phyloP scores from a whole-genome alignment of 2,329 filamentous ascomycete genomes.

The Penicillium sp. region DNA sequence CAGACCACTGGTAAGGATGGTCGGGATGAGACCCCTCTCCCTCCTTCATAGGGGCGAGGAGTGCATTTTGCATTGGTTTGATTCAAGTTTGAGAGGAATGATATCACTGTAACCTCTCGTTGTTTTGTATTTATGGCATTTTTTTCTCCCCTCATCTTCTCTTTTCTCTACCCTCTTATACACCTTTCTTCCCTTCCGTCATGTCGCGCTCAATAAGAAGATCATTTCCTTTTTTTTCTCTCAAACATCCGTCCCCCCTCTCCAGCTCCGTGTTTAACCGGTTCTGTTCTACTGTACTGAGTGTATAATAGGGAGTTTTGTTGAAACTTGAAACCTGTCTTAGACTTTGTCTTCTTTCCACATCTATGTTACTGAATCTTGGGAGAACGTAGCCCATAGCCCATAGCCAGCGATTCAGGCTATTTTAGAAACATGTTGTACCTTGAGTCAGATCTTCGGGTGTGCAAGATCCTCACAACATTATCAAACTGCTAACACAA shows the following conservation, averaged over 20 bases:
- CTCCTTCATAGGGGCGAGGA: conserved; percentile 13
- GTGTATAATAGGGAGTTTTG: conserved; percentile 30
- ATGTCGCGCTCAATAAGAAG: conserved; percentile 31
- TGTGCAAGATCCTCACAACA: not conserved
- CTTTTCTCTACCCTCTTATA: conserved; percentile 12
- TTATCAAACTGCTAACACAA: too few relatives aligned
- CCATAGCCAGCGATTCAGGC: not conserved
- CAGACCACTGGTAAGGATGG: conserved; percentile 45
- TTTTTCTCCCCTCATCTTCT: conserved; percentile 22
- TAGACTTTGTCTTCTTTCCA: not conserved
- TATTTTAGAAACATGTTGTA: not conserved
- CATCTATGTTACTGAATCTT: not conserved
- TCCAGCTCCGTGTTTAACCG: conserved; percentile 8
- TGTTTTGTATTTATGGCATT: conserved; percentile 28
- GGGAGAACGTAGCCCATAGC: not conserved
- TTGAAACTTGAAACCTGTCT: conserved; percentile 2
- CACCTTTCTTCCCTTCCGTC: conserved; percentile 15
- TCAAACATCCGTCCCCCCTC: not conserved
- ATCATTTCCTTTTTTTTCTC: conserved; percentile 10
- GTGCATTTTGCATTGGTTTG: conserved; percentile 17
- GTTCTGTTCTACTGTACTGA: conserved; percentile 17
- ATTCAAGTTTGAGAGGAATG: conserved; percentile 26
- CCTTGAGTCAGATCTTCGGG: not conserved
- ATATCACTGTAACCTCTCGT: conserved; percentile 29
- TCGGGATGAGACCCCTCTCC: conserved; percentile 35